A percentile compares a stretch with the other conserved stretches of the same genome.
phyloP scores from a whole-genome alignment of 2,329 filamentous ascomycete genomes.

The Knoxdaviesia capensis region DNA sequence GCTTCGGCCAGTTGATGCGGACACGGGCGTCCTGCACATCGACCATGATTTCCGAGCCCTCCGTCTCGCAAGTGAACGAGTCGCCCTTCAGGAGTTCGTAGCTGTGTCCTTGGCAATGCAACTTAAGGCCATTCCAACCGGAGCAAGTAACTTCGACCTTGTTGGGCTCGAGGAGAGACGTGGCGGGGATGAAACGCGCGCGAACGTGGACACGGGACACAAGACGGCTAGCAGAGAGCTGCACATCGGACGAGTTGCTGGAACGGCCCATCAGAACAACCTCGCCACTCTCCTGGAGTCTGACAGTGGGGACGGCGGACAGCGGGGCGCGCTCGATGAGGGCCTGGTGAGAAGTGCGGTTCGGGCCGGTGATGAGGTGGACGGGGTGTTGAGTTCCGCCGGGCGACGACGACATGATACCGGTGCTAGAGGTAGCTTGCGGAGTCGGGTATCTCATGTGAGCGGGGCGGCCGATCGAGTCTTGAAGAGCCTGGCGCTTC shows the following conservation, averaged over 20 bases:
- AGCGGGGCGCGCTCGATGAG: slow-evolving; percentile 55
- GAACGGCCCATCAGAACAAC: slow-evolving; percentile 75
- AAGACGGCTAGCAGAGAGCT: slow-evolving; percentile 76
- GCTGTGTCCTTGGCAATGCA: slow-evolving; percentile 76
- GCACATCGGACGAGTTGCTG: slow-evolving; percentile 87
- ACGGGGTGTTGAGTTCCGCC: slow-evolving; percentile 23
- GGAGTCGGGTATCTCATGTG: slow-evolving; percentile 74
- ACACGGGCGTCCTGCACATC: slow-evolving; percentile 89
- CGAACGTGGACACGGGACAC: slow-evolving; percentile 89
- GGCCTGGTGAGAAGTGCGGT: slow-evolving; percentile 5
- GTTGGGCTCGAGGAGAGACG: slow-evolving; percentile 46
- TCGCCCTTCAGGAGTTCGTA: slow-evolving; percentile 79
- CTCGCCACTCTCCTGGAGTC: slow-evolving; percentile 66
- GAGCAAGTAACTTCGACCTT: slow-evolving; percentile 77
- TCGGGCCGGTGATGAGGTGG: slow-evolving; percentile 14
- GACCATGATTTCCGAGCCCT: slow-evolving; percentile 77
- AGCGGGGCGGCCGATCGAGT: slow-evolving; percentile 14
- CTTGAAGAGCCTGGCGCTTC: slow-evolving; percentile 38
- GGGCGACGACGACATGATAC: slow-evolving; percentile 74
- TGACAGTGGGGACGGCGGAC: slow-evolving; percentile 61
- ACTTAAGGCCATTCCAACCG: slow-evolving; percentile 87
- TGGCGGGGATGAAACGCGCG: slow-evolving; percentile 59
- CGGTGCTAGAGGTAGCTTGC: slow-evolving; percentile 81
- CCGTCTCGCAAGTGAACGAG: slow-evolving; percentile 75
- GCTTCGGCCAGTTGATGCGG: slow-evolving; percentile 67